phyloP scores from a whole-genome alignment of 345 rosid species.

The Carallia brachiata region DNA sequence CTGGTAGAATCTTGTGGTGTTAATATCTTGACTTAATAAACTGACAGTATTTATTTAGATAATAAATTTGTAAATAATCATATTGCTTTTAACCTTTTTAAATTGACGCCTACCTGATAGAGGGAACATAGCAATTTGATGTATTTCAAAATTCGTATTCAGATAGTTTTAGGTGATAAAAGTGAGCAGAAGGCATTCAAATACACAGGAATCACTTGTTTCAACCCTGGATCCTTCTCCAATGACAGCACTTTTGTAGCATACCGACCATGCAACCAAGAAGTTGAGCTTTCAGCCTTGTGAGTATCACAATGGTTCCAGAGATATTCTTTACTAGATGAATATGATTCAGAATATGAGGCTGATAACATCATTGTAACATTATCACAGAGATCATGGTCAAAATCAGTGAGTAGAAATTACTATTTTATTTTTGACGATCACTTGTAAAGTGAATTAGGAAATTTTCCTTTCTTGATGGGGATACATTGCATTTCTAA shows the following conservation, averaged over 20 bases:
- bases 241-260: conserved; percentile 70
- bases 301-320: conserved; percentile 20
- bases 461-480: neutral
- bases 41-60: neutral
- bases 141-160: conserved; percentile 14
- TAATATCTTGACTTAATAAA: neutral
- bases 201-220: conserved; percentile 76
- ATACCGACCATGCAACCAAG: conserved; percentile 72
- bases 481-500: neutral
- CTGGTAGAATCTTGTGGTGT: neutral
- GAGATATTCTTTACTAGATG: neutral
- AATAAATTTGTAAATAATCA: neutral
- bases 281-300: conserved; percentile 78
- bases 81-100: neutral
- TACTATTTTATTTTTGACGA: neutral
- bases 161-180: conserved; percentile 80
- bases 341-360: neutral
- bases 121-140: neutral
- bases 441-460: conserved; percentile 3
- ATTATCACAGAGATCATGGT: neutral
- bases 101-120: conserved; percentile 4
- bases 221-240: conserved; percentile 89
- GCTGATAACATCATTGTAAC: neutral
- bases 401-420: neutral
- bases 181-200: conserved; percentile 82